A percentile compares a stretch with the other conserved stretches of the same genome.
Evolutionary conservation across 1,284 basidiomycete genomes (phyloP).

Genomic region (Malassezia obtusa): DNA sequence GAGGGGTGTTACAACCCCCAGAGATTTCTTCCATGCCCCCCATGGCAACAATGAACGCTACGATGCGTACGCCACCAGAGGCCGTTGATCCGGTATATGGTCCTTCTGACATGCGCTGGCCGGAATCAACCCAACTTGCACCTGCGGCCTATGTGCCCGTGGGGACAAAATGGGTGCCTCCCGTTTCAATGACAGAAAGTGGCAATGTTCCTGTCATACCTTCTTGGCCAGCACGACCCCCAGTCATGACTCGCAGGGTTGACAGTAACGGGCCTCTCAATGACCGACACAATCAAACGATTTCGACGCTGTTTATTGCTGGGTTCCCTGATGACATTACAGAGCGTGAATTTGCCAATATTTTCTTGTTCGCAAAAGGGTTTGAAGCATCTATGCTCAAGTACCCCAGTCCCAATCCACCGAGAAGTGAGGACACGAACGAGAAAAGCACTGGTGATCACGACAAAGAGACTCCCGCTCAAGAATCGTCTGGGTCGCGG

Average conservation of each 20-base stretch:
- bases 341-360: constrained; percentile 97
- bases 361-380: constrained; percentile 90
- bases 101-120: neutral
- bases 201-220: neutral
- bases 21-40: neutral
- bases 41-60: neutral
- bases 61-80: neutral
- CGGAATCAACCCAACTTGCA: neutral
- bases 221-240: neutral
- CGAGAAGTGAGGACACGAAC: neutral
- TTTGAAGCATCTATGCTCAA: constrained; percentile 97
- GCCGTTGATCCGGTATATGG: neutral
- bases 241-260: no score
- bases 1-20: neutral
- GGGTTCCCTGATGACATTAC: constrained; percentile 98
- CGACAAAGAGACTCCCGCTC: neutral
- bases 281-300: constrained; percentile 54
- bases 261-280: neutral
- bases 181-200: neutral
- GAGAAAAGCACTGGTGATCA: neutral
- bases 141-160: neutral
- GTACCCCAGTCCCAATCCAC: constrained; percentile 35
- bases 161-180: neutral
- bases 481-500: constrained; percentile 2
- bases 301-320: constrained; percentile 95